phyloP scores from a whole-genome alignment of 257 asterid species.

The Schizonepeta tenuifolia region DNA sequence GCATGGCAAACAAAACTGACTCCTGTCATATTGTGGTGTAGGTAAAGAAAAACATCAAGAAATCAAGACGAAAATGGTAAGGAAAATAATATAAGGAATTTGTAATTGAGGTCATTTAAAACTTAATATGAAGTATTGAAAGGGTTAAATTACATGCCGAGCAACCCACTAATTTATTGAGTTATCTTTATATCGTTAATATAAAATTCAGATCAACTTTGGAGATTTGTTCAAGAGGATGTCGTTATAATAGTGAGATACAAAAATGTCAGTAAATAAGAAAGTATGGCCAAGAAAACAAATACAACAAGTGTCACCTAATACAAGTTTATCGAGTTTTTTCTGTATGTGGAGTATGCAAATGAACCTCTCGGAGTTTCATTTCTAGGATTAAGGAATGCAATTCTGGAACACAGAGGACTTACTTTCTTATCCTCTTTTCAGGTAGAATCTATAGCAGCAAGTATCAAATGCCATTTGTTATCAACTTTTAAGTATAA shows the following conservation, averaged over 20 bases:
- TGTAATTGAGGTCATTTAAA: background rate
- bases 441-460: no score
- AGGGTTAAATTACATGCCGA: background rate
- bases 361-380: no score
- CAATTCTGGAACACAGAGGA: no score
- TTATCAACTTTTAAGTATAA: no score
- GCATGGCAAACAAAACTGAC: constrained; percentile 11
- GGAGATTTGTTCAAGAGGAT: background rate
- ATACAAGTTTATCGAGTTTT: no score
- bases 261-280: background rate
- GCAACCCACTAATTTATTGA: constrained; percentile 6
- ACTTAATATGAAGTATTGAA: constrained; percentile 1
- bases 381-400: no score
- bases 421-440: no score
- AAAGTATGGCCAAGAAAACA: background rate
- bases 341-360: no score
- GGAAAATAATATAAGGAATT: background rate
- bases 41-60: background rate
- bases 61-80: background rate
- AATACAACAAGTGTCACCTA: background rate
- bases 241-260: background rate
- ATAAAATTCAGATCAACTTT: background rate
- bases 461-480: no score
- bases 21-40: constrained; percentile 2
- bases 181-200: background rate